Evolutionary conservation across 768 basidiomycete genomes (phyloP).

Genomic region (Naganishia friedmannii): DNA sequence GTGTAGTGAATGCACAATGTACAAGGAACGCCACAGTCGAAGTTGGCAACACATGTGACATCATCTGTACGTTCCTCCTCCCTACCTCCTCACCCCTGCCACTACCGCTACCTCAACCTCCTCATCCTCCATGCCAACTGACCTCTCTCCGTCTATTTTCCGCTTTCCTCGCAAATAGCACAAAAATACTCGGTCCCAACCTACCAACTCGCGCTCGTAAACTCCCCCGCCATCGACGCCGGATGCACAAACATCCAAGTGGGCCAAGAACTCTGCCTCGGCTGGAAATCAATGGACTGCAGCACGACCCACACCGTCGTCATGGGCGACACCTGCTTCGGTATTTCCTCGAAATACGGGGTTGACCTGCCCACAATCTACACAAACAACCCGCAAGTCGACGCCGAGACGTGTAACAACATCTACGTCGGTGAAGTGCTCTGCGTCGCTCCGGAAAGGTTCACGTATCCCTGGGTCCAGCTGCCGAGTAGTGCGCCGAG

Average conservation of each 20-base stretch:
- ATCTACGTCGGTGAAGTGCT: constrained; percentile 75
- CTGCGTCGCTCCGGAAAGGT: constrained; percentile 56
- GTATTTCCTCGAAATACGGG: constrained; percentile 53
- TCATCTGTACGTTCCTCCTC: constrained; percentile 55
- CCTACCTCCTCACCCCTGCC: neutral
- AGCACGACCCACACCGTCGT: constrained; percentile 61
- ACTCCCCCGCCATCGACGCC: constrained; percentile 58
- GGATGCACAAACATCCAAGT: constrained; percentile 63
- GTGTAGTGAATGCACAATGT: constrained; percentile 52
- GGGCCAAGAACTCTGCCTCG: constrained; percentile 66
- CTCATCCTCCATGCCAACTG: no score
- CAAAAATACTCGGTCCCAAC: constrained; percentile 54
- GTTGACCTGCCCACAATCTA: constrained; percentile 61
- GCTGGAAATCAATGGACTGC: constrained; percentile 64
- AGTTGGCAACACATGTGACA: constrained; percentile 65
- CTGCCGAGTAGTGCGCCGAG: constrained; percentile 1
- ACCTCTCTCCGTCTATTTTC: neutral
- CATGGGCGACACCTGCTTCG: constrained; percentile 62
- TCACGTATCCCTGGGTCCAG: constrained; percentile 52
- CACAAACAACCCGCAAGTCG: constrained; percentile 75
- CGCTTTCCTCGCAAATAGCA: constrained; percentile 32
- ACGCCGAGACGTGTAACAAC: constrained; percentile 55
- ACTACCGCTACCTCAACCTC: no score
- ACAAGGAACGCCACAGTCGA: constrained; percentile 63
- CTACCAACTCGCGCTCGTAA: constrained; percentile 70